A percentile compares a stretch with the other conserved stretches of the same genome.
These are phyloP conservation scores for Verbascum thapsus DNA, from an alignment of 257 asterid species.

Conservation along the genomic window DNA sequence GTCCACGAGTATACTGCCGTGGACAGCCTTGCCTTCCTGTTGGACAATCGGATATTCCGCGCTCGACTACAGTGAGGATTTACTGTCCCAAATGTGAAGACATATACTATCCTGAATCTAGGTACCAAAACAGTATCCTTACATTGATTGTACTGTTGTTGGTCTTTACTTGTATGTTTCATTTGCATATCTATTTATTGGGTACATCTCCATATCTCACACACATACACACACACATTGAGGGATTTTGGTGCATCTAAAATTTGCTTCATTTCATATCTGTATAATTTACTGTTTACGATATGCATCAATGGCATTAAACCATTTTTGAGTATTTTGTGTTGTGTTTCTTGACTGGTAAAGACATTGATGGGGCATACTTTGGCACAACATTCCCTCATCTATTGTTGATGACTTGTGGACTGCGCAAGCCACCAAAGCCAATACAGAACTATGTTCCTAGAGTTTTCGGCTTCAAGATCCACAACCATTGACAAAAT, in stretches of 20 bases:
- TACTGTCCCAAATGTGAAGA: conserved; percentile 91
- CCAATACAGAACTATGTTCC: conserved; percentile 74
- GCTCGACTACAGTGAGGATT: conserved; percentile 82
- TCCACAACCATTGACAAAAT: conserved; percentile 59
- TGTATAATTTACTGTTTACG: too few species aligned
- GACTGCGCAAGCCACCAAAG: conserved; percentile 82
- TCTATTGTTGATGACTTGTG: conserved; percentile 84
- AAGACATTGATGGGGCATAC: conserved; percentile 85
- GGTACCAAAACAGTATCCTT: conserved; percentile 98
- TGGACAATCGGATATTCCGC: conserved; percentile 89
- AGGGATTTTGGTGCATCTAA: neutral
- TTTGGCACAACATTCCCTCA: conserved; percentile 91
- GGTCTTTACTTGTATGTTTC: conserved; percentile 11
- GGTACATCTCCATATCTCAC: conserved; percentile 6
- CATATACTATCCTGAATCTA: conserved; percentile 84
- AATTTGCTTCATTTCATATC: neutral
- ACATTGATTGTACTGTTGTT: neutral
- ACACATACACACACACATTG: too few species aligned
- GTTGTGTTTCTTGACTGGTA: conserved; percentile 44
- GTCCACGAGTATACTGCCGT: conserved; percentile 84
- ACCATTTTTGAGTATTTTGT: neutral
- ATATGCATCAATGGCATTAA: neutral
- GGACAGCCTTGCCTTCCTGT: conserved; percentile 94
- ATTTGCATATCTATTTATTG: neutral
- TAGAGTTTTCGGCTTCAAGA: conserved; percentile 79